Percentiles rank a stretch among this genome's conserved stretches.
Evolutionary conservation across 352 stramenopile species (phyloP).

Genomic region (Globisporangium spiculum): DNA sequence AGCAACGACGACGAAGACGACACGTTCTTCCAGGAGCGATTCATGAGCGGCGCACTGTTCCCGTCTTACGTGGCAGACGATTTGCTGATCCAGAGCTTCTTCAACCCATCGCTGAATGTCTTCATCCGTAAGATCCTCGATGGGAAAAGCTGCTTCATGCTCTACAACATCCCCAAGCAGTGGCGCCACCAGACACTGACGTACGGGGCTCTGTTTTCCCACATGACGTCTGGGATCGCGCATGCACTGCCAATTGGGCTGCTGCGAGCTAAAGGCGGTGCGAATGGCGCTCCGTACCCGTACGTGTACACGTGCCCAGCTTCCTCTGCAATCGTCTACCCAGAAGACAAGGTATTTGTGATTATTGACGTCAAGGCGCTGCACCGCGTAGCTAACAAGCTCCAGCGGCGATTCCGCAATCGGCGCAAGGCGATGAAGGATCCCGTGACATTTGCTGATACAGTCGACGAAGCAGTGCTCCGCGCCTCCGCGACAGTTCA

Average conservation of each 20-base stretch:
- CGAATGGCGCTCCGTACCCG: conserved; percentile 49
- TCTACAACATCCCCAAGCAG: conserved; percentile 71
- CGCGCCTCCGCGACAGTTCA: neutral
- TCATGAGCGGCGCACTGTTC: conserved; percentile 81
- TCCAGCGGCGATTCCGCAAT: conserved; percentile 70
- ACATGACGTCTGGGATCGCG: conserved; percentile 70
- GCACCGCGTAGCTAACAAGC: conserved; percentile 71
- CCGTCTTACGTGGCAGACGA: conserved; percentile 79
- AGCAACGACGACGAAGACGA: conserved; percentile 48
- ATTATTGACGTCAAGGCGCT: conserved; percentile 73
- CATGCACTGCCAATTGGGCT: conserved; percentile 79
- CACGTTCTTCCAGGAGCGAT: conserved; percentile 84
- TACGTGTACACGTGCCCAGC: conserved; percentile 84
- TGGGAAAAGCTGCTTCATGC: conserved; percentile 83
- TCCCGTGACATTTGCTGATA: conserved; percentile 12
- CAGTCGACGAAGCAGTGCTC: conserved; percentile 5
- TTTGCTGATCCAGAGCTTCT: conserved; percentile 85
- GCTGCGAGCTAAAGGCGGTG: conserved; percentile 49
- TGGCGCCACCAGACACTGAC: conserved; percentile 41
- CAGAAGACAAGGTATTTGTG: conserved; percentile 79
- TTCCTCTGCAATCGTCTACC: conserved; percentile 55
- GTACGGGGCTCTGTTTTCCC: conserved; percentile 72
- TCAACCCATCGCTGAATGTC: conserved; percentile 82
- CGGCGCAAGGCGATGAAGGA: conserved; percentile 13
- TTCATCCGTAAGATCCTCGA: conserved; percentile 84